phyloP scores from a whole-genome alignment of 257 asterid genomes.

The Penstemon eatonii region DNA sequence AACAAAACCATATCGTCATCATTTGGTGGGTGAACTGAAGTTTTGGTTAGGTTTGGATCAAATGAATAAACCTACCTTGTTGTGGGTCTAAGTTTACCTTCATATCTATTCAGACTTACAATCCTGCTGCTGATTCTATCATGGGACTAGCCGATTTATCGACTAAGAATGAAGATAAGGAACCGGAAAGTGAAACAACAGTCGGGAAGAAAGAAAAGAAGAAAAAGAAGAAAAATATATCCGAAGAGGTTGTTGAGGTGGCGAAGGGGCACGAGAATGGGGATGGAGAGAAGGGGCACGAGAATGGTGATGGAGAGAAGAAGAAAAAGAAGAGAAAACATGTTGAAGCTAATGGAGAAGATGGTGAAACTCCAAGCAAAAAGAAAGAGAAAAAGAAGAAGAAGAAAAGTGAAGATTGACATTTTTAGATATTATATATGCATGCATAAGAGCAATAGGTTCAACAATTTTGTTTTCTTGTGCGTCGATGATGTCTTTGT shows the following conservation, averaged over 20 bases:
- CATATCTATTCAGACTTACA: constrained; percentile 40
- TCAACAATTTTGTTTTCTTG: too few species aligned
- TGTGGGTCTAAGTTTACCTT: background rate
- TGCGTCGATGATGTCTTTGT: too few species aligned
- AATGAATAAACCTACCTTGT: background rate
- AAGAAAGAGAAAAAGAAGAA: constrained; percentile 36
- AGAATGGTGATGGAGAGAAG: constrained; percentile 23
- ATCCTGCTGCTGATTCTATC: constrained; percentile 50
- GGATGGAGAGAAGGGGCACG: constrained; percentile 25
- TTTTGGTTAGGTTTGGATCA: too few species aligned
- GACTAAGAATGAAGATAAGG: constrained; percentile 33
- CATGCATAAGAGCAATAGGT: too few species aligned
- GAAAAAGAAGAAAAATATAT: constrained; percentile 42
- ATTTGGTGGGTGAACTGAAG: too few species aligned
- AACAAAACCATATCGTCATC: too few species aligned
- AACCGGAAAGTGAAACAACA: constrained; percentile 28
- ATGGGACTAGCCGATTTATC: constrained; percentile 35
- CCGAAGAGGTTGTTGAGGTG: constrained; percentile 18
- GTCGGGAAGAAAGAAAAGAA: constrained; percentile 48
- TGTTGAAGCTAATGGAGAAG: constrained; percentile 31
- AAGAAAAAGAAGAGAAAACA: constrained; percentile 62
- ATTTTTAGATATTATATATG: background rate
- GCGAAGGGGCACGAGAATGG: constrained; percentile 24
- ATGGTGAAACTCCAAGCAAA: constrained; percentile 28
- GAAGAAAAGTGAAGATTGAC: constrained; percentile 42